Evolutionary conservation across 2,329 filamentous ascomycete genomes (phyloP).

Genomic region (Juglanconis juglandina): DNA sequence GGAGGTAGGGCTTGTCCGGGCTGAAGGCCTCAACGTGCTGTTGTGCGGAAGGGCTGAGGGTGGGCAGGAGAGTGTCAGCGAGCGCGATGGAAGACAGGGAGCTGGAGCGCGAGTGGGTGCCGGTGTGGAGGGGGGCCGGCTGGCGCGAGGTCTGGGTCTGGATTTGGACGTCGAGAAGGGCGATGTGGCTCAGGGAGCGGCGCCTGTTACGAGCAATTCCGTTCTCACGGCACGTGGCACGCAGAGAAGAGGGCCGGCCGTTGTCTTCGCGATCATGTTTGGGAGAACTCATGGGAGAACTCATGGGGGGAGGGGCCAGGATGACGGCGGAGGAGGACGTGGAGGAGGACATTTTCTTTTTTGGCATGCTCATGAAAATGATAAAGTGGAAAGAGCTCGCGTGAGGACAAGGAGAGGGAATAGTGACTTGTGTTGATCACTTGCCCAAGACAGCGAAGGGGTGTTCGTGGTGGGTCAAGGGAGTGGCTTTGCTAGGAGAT

Average conservation of each 20-base stretch:
- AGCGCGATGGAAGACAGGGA: constrained; percentile 5
- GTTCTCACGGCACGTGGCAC: constrained; percentile 6
- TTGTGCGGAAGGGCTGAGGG: constrained; percentile 29
- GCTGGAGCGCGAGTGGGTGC: constrained; percentile 4
- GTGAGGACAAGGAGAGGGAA: not conserved
- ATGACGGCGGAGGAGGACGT: constrained; percentile 4
- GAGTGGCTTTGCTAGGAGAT: not conserved
- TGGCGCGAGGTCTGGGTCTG: constrained; percentile 1
- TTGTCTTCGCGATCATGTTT: not conserved
- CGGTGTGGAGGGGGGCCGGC: not conserved
- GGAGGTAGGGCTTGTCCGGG: constrained; percentile 34
- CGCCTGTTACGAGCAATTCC: constrained; percentile 13
- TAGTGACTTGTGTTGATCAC: not conserved
- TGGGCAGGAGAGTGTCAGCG: constrained; percentile 20
- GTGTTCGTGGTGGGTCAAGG: not conserved
- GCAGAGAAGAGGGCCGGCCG: not conserved
- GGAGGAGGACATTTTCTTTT: constrained; percentile 2
- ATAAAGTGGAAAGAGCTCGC: not conserved
- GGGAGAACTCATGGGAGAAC: not conserved
- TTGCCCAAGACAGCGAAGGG: constrained; percentile 2
- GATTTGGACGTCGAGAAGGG: constrained; percentile 14
- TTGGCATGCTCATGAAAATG: not conserved
- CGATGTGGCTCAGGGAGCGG: constrained; percentile 15
- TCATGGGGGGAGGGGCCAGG: constrained; percentile 6
- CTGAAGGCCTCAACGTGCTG: constrained; percentile 24